Conservation (phyloP, 2,329 filamentous ascomycete species). For the Thelonectria rubi region DNA sequence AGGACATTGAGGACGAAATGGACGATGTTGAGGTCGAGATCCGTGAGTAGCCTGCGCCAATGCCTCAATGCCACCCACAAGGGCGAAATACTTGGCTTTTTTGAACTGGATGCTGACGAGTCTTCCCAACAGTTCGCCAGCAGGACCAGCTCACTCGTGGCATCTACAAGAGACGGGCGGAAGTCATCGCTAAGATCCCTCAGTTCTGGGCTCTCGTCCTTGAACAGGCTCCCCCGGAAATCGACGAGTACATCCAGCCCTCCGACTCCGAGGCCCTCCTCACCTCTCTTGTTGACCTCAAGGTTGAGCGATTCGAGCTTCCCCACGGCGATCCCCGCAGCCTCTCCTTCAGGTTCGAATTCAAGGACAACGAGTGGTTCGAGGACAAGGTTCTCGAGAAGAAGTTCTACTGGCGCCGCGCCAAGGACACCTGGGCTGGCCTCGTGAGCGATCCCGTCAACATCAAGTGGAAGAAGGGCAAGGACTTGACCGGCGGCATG, state of each 20-base stretch:
- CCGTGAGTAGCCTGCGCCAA: slow-evolving; percentile 63
- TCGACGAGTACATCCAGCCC: slow-evolving; percentile 89
- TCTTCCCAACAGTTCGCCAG: slow-evolving; percentile 69
- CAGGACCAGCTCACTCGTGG: slow-evolving; percentile 73
- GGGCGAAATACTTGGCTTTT: no score
- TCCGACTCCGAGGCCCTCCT: slow-evolving; percentile 79
- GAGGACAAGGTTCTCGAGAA: slow-evolving; percentile 82
- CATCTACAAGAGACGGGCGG: slow-evolving; percentile 80
- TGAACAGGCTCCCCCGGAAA: slow-evolving; percentile 83
- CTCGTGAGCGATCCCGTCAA: slow-evolving; percentile 89
- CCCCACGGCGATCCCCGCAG: slow-evolving; percentile 81
- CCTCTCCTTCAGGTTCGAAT: slow-evolving; percentile 80
- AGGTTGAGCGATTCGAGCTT: slow-evolving; percentile 84
- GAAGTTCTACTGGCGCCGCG: slow-evolving; percentile 86
- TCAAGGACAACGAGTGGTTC: slow-evolving; percentile 84
- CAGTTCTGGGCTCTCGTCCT: slow-evolving; percentile 97
- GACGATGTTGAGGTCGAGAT: slow-evolving; percentile 84
- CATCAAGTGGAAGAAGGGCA: slow-evolving; percentile 83
- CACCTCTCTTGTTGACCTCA: slow-evolving; percentile 71
- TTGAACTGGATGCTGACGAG: slow-evolving; percentile 6
- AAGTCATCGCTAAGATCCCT: slow-evolving; percentile 75
- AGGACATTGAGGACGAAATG: slow-evolving; percentile 83
- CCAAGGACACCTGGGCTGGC: slow-evolving; percentile 74
- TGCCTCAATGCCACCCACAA: background rate
- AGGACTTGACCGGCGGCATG: slow-evolving; percentile 85